Percentiles rank a stretch among this genome's conserved stretches.
phyloP scores from a whole-genome alignment of 2,329 filamentous ascomycete species.

The Penicillium sp. region DNA sequence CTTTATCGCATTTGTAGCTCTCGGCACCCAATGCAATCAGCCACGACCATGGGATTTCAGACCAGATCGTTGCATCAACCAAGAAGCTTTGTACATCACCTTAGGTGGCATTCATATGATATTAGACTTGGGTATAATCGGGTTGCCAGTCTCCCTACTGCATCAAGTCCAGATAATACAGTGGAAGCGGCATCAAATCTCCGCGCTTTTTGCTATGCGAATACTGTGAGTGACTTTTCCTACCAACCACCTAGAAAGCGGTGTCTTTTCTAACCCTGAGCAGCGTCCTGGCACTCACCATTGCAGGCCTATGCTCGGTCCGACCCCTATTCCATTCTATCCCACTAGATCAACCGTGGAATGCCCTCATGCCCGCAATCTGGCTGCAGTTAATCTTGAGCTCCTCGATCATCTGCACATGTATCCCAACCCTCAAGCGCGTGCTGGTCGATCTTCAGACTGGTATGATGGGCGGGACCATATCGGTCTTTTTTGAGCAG shows the following conservation, averaged over 20 bases:
- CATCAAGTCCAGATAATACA: slow-evolving; percentile 12
- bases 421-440: slow-evolving; percentile 12
- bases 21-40: slow-evolving; percentile 8
- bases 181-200: slow-evolving; percentile 10
- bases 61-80: slow-evolving; percentile 7
- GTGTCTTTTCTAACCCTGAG: neutral
- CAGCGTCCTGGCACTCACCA: slow-evolving; percentile 11
- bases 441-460: slow-evolving; percentile 12
- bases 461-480: slow-evolving; percentile 12
- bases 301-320: slow-evolving; percentile 7
- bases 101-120: slow-evolving; percentile 4
- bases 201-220: slow-evolving; percentile 11
- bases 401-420: slow-evolving; percentile 10
- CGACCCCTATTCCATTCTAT: neutral
- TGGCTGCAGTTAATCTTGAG: slow-evolving; percentile 13
- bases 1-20: slow-evolving; percentile 4
- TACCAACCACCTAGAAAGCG: neutral
- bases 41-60: slow-evolving; percentile 6
- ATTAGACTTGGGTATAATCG: slow-evolving; percentile 10
- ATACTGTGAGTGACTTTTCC: slow-evolving; percentile 1
- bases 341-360: slow-evolving; percentile 6
- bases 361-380: slow-evolving; percentile 9
- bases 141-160: slow-evolving; percentile 5
- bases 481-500: slow-evolving; percentile 12
- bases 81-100: slow-evolving; percentile 8